phyloP scores from a whole-genome alignment of 176 grass and related monocot species.

The Leersia perrieri region DNA sequence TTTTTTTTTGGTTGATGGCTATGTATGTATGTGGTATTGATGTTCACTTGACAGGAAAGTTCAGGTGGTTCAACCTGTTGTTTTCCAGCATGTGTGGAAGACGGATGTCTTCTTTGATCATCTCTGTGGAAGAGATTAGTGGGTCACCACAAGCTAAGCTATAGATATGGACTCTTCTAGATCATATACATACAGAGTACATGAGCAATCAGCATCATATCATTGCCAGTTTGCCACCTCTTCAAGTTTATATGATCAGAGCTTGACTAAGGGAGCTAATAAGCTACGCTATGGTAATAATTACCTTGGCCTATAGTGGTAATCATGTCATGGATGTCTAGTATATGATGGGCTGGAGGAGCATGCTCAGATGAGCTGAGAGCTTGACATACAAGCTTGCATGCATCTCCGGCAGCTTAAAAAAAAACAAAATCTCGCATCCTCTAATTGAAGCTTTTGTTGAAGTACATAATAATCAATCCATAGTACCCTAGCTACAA shows the following conservation, averaged over 20 bases:
- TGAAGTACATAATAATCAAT: background rate
- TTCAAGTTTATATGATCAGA: background rate
- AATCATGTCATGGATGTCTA: background rate
- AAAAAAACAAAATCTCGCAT: background rate
- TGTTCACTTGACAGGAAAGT: conserved; percentile 5
- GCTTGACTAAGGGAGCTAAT: background rate
- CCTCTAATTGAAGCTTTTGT: background rate
- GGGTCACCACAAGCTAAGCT: background rate
- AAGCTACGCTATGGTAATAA: background rate
- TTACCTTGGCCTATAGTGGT: background rate
- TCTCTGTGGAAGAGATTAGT: background rate
- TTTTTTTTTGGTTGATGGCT: background rate
- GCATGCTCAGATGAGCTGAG: background rate
- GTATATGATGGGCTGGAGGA: background rate
- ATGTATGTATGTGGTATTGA: background rate
- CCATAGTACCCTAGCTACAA: background rate
- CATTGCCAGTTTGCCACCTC: background rate
- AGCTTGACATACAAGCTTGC: conserved; percentile 3
- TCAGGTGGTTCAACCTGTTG: background rate
- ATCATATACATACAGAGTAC: background rate
- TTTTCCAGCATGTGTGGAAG: conserved; percentile 16
- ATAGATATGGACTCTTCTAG: background rate
- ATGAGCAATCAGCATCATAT: background rate
- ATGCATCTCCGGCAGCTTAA: background rate
- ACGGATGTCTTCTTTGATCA: background rate